These are phyloP conservation scores for Xerocomus nothofagi DNA, from an alignment of 1,284 basidiomycete species.

Conservation along the genomic window DNA sequence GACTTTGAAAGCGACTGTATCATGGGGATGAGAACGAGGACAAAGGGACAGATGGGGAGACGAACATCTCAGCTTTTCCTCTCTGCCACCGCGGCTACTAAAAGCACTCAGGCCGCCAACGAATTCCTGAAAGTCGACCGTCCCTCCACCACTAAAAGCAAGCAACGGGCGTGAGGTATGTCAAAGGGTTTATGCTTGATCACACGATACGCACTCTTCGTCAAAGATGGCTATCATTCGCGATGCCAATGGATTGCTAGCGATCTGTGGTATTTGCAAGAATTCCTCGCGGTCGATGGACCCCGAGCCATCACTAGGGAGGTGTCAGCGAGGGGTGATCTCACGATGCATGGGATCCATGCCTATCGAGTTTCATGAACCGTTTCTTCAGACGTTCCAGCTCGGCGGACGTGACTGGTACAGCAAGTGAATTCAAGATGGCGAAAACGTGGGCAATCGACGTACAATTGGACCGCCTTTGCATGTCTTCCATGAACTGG, in stretches of 20 bases:
- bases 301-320: conserved; percentile 84
- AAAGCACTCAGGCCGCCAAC: conserved; percentile 97
- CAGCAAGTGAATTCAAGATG: conserved; percentile 8
- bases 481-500: conserved; percentile 93
- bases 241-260: conserved; percentile 94
- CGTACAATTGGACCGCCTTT: conserved; percentile 89
- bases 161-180: background rate
- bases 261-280: conserved; percentile 97
- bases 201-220: conserved; percentile 76
- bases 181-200: background rate
- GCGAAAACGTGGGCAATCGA: conserved; percentile 17
- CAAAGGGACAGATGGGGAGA: conserved; percentile 24
- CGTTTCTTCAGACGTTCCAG: conserved; percentile 95
- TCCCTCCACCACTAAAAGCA: conserved; percentile 81
- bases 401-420: conserved; percentile 84
- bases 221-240: conserved; percentile 99
- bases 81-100: conserved; percentile 91
- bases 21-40: conserved; percentile 13
- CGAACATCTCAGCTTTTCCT: conserved; percentile 95
- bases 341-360: conserved; percentile 11
- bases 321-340: conserved; percentile 3
- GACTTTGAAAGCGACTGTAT: conserved; percentile 92
- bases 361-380: conserved; percentile 99
- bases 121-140: conserved; percentile 99
- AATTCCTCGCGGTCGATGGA: conserved; percentile 99